These are phyloP conservation scores for Pelagophyceae sp. DNA, from an alignment of 352 stramenopile species.

Conservation along the genomic window DNA sequence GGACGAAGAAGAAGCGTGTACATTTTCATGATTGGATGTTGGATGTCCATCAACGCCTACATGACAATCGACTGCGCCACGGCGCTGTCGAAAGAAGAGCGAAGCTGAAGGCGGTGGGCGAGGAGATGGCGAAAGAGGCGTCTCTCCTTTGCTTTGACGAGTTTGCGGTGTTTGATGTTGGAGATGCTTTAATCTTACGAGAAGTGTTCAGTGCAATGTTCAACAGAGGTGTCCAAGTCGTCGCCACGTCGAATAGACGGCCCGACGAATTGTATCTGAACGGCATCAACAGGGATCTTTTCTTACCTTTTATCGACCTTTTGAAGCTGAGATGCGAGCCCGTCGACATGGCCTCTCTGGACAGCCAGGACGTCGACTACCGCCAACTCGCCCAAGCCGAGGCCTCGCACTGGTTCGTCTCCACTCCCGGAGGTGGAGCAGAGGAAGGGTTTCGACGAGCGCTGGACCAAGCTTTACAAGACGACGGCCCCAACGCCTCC, in stretches of 20 bases:
- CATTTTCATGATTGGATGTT: constrained; percentile 65
- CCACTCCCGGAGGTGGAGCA: too few relatives aligned
- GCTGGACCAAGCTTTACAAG: neutral
- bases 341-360: neutral
- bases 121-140: constrained; percentile 63
- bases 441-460: neutral
- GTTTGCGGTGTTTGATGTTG: constrained; percentile 87
- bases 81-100: constrained; percentile 22
- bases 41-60: constrained; percentile 46
- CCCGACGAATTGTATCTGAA: constrained; percentile 88
- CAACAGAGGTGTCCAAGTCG: constrained; percentile 70
- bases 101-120: constrained; percentile 31
- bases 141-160: constrained; percentile 83
- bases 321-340: constrained; percentile 44
- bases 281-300: constrained; percentile 91
- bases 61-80: constrained; percentile 49
- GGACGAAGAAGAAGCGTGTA: constrained; percentile 47
- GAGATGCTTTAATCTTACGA: constrained; percentile 88
- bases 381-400: too few relatives aligned
- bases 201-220: constrained; percentile 87
- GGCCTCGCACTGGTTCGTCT: too few relatives aligned
- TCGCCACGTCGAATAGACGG: constrained; percentile 89
- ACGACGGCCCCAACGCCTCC: neutral
- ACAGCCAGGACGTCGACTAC: too few relatives aligned
- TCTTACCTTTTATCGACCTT: constrained; percentile 91